Evolutionary conservation across 1,139 yeast species (phyloP).

Genomic region (Candida freyschussii): DNA sequence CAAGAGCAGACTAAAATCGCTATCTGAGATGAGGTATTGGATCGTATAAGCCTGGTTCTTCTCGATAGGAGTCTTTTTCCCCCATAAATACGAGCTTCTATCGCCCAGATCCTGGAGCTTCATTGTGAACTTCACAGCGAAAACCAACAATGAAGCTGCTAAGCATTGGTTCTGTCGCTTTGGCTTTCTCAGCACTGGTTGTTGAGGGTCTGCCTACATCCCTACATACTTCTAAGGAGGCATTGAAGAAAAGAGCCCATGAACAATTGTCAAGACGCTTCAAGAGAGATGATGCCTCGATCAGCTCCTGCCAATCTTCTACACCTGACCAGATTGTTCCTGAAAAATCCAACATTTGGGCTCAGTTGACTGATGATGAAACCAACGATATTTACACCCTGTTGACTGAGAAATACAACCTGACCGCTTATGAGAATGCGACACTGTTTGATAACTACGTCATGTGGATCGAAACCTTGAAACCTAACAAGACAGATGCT

Average conservation of each 20-base stretch:
- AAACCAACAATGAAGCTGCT: conserved; percentile 5
- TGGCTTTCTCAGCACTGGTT: conserved; percentile 6
- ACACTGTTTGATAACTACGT: conserved; percentile 22
- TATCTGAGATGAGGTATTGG: no score
- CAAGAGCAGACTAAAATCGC: no score
- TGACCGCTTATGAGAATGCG: conserved; percentile 20
- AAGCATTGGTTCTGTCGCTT: conserved; percentile 1
- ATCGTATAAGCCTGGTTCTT: no score
- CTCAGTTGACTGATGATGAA: conserved; percentile 21
- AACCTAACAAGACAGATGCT: conserved; percentile 27
- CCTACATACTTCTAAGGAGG: conserved; percentile 8
- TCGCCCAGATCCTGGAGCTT: no score
- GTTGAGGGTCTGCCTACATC: conserved; percentile 9
- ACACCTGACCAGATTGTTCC: conserved; percentile 9
- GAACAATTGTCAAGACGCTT: conserved; percentile 4
- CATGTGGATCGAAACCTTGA: conserved; percentile 23
- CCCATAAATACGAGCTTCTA: no score
- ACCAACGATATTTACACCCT: conserved; percentile 15
- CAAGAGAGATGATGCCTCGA: conserved; percentile 2
- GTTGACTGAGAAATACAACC: conserved; percentile 15
- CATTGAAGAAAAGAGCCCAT: conserved; percentile 9
- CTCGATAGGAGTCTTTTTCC: no score
- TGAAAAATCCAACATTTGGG: conserved; percentile 24
- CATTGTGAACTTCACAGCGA: no score
- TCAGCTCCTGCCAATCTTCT: conserved; percentile 5